Percentiles rank a stretch among this genome's conserved stretches.
These are phyloP conservation scores for Monosporozyma aquatica DNA, from an alignment of 805 yeast genomes.

Conservation along the genomic window DNA sequence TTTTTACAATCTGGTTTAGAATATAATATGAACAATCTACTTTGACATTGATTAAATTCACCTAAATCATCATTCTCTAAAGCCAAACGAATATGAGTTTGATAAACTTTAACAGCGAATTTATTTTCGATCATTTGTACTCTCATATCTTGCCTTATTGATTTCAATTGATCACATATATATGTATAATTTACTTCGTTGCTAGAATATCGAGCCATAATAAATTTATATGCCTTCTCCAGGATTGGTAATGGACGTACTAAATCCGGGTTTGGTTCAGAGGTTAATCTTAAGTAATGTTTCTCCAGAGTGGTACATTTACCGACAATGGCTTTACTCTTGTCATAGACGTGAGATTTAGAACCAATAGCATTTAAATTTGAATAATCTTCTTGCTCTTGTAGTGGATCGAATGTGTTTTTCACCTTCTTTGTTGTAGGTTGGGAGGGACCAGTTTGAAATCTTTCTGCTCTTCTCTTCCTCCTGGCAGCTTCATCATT, in stretches of 20 bases:
- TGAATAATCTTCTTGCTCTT: constrained; percentile 19
- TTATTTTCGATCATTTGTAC: constrained; percentile 79
- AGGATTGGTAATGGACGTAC: constrained; percentile 70
- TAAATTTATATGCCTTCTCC: constrained; percentile 44
- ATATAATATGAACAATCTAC: constrained; percentile 63
- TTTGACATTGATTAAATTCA: constrained; percentile 91
- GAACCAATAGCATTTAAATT: constrained; percentile 25
- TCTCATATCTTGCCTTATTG: constrained; percentile 85
- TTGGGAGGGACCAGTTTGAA: constrained; percentile 17
- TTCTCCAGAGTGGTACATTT: constrained; percentile 61
- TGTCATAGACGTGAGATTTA: constrained; percentile 27
- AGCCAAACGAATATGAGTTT: constrained; percentile 80
- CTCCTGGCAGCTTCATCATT: constrained; percentile 22
- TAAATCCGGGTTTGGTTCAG: constrained; percentile 77
- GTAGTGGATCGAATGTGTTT: constrained; percentile 8
- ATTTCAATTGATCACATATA: constrained; percentile 81
- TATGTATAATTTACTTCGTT: constrained; percentile 58
- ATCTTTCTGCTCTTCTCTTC: constrained; percentile 31
- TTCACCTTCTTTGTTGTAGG: neutral
- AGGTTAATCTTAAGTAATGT: constrained; percentile 72
- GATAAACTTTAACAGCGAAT: constrained; percentile 73
- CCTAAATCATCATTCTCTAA: constrained; percentile 78
- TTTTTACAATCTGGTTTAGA: constrained; percentile 31
- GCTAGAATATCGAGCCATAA: constrained; percentile 43
- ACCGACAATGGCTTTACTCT: constrained; percentile 46